Evolutionary conservation across 352 stramenopile species (phyloP).

Genomic region (Globisporangium alternatum): DNA sequence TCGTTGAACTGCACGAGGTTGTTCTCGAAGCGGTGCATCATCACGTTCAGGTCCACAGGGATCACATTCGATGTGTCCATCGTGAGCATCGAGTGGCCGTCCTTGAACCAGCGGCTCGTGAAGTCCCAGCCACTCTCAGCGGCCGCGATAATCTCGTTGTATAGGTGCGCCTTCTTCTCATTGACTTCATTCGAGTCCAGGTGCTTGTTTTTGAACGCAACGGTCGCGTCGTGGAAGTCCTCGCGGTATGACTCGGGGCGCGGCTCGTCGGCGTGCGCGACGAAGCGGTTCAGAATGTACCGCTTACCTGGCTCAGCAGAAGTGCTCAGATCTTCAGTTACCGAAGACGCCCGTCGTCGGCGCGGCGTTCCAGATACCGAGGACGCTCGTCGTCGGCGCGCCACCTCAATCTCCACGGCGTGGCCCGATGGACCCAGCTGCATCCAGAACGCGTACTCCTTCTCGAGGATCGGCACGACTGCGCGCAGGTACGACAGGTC

Average conservation of each 20-base stretch:
- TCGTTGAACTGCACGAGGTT: constrained; percentile 67
- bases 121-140: constrained; percentile 90
- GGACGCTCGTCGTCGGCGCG: too few species aligned
- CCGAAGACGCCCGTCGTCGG: too few species aligned
- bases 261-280: constrained; percentile 57
- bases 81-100: constrained; percentile 43
- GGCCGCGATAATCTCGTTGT: constrained; percentile 78
- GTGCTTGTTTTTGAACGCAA: constrained; percentile 37
- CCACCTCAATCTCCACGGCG: constrained; percentile 32
- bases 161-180: constrained; percentile 64
- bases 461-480: constrained; percentile 60
- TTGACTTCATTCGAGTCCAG: constrained; percentile 11
- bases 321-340: background rate
- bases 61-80: constrained; percentile 69
- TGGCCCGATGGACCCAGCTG: constrained; percentile 52
- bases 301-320: constrained; percentile 24
- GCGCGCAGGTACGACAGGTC: constrained; percentile 37
- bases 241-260: constrained; percentile 86
- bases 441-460: constrained; percentile 86
- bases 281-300: constrained; percentile 77
- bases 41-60: constrained; percentile 82
- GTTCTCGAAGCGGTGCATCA: constrained; percentile 72
- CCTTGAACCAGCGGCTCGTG: constrained; percentile 76
- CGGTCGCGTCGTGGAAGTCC: constrained; percentile 66
- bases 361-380: too few species aligned